These are phyloP conservation scores for Emiliania huxleyi DNA, from an alignment of 78 protist species.

Conservation along the genomic window DNA sequence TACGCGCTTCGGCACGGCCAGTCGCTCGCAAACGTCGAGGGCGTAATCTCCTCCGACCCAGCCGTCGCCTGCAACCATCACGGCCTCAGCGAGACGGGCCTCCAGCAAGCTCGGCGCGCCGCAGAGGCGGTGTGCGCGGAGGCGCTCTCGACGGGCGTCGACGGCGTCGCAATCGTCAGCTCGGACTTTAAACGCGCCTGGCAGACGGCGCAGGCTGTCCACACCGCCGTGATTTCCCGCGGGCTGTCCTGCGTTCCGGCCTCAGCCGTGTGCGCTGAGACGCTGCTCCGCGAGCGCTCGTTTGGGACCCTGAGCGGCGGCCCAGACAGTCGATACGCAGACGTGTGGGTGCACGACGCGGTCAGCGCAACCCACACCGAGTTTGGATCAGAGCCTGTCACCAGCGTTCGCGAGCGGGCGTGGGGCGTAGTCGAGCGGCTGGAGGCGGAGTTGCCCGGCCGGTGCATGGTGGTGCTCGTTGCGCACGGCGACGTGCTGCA, in stretches of 20 bases:
- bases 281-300: neutral
- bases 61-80: neutral
- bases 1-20: neutral
- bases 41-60: neutral
- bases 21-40: neutral
- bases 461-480: neutral
- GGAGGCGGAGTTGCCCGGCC: neutral
- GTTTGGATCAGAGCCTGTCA: neutral
- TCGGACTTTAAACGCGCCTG: neutral
- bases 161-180: neutral
- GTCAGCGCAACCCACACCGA: neutral
- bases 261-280: neutral
- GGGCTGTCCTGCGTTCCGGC: neutral
- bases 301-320: neutral
- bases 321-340: neutral
- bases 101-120: neutral
- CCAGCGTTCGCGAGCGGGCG: neutral
- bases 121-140: neutral
- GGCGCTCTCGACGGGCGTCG: neutral
- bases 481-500: constrained; percentile 16
- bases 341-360: neutral
- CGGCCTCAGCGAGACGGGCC: neutral
- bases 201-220: neutral
- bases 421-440: neutral
- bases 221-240: neutral